These are phyloP conservation scores for Ceratocystis lukuohia DNA, from an alignment of 2,329 filamentous ascomycete genomes.

Conservation along the genomic window DNA sequence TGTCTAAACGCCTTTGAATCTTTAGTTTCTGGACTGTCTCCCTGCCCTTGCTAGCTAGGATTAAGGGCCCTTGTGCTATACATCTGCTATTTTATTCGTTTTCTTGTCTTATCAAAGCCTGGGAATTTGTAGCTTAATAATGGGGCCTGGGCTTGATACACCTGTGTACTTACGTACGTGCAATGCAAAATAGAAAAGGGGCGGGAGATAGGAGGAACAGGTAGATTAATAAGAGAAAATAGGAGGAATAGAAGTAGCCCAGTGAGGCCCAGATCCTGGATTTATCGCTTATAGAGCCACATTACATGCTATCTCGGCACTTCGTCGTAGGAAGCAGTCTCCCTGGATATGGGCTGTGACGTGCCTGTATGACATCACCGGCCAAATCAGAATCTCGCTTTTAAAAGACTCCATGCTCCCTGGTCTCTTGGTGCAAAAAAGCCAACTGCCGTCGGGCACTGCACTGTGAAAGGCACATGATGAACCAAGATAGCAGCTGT, in stretches of 20 bases:
- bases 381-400: background rate
- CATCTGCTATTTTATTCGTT: background rate
- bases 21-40: background rate
- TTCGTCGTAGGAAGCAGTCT: background rate
- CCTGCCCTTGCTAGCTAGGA: background rate
- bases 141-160: background rate
- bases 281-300: background rate
- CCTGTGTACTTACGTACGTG: background rate
- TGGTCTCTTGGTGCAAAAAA: background rate
- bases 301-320: background rate
- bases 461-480: constrained; percentile 1
- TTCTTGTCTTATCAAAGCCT: background rate
- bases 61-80: background rate
- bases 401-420: background rate
- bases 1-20: background rate
- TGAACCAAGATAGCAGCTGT: background rate
- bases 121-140: background rate
- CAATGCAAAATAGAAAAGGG: background rate
- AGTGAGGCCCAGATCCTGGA: too few species aligned
- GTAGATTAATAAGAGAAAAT: background rate
- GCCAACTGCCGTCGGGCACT: background rate
- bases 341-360: background rate
- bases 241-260: background rate
- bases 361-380: background rate
- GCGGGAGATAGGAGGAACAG: background rate